Evolutionary conservation across 345 rosid species (phyloP).

Genomic region (Streptanthus diversifolius): DNA sequence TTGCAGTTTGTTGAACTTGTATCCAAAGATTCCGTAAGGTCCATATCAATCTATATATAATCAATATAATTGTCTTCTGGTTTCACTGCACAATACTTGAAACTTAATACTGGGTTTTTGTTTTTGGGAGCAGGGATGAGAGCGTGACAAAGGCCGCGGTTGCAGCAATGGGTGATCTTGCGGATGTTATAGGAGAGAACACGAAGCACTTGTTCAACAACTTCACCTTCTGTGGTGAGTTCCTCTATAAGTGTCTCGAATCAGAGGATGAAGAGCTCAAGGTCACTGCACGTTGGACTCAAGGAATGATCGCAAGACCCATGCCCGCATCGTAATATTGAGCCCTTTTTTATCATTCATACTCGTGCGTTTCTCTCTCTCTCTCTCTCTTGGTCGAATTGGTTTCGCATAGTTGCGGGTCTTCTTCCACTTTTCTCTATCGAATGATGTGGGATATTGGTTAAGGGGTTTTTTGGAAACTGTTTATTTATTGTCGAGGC

Average conservation of each 20-base stretch:
- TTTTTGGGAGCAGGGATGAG: constrained; percentile 58
- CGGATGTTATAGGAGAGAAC: constrained; percentile 77
- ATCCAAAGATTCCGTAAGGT: constrained; percentile 69
- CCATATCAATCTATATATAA: not conserved
- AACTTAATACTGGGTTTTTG: not conserved
- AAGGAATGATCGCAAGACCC: constrained; percentile 78
- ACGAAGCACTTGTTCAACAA: constrained; percentile 61
- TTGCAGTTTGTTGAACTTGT: constrained; percentile 77
- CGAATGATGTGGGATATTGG: constrained; percentile 16
- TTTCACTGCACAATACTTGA: not conserved
- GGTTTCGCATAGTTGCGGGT: constrained; percentile 13
- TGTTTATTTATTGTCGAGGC: not conserved
- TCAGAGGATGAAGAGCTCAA: constrained; percentile 84
- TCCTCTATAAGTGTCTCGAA: constrained; percentile 67
- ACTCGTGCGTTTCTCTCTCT: not conserved
- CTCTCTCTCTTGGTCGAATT: constrained; percentile 17
- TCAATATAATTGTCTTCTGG: not conserved
- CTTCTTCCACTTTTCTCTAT: constrained; percentile 15
- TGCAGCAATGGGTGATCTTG: constrained; percentile 94
- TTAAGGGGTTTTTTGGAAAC: not conserved
- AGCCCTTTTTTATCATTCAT: not conserved
- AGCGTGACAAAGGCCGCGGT: constrained; percentile 82
- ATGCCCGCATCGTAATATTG: constrained; percentile 40
- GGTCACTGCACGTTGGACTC: constrained; percentile 86
- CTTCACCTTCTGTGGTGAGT: constrained; percentile 53